Evolutionary conservation across 2,329 filamentous ascomycete species (phyloP).

Genomic region (Onygenales sp.): DNA sequence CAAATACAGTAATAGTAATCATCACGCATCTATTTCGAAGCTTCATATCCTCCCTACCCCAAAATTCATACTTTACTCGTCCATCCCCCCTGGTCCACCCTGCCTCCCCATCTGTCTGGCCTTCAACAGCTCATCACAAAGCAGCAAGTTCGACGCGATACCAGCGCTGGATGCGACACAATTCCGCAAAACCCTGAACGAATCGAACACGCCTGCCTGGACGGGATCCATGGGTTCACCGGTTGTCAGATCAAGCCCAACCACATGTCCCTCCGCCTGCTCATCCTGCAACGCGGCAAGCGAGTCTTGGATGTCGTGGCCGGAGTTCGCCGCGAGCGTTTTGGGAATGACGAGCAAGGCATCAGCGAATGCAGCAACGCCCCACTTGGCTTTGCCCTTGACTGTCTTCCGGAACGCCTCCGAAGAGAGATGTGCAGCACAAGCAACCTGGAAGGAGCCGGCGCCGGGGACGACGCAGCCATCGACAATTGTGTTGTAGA

Average conservation of each 20-base stretch:
- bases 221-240: constrained; percentile 93
- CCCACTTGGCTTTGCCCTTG: constrained; percentile 97
- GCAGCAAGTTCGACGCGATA: constrained; percentile 86
- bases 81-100: constrained; percentile 33
- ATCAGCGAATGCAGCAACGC: constrained; percentile 89
- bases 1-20: neutral
- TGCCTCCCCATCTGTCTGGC: constrained; percentile 76
- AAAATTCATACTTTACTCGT: constrained; percentile 22
- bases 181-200: constrained; percentile 89
- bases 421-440: constrained; percentile 75
- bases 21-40: neutral
- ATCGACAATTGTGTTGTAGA: constrained; percentile 99
- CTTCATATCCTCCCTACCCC: neutral
- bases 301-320: constrained; percentile 93
- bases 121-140: constrained; percentile 96
- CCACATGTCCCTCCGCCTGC: constrained; percentile 69
- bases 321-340: constrained; percentile 90
- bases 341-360: constrained; percentile 93
- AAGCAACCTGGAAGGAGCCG: constrained; percentile 93
- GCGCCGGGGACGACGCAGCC: constrained; percentile 88
- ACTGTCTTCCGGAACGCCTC: constrained; percentile 80
- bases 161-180: constrained; percentile 87
- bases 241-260: constrained; percentile 76
- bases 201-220: constrained; percentile 88
- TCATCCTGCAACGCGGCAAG: constrained; percentile 82